Percentiles rank a stretch among this genome's conserved stretches.
phyloP scores from a whole-genome alignment of 1,139 yeast genomes.

The Diutina pseudorugosa region DNA sequence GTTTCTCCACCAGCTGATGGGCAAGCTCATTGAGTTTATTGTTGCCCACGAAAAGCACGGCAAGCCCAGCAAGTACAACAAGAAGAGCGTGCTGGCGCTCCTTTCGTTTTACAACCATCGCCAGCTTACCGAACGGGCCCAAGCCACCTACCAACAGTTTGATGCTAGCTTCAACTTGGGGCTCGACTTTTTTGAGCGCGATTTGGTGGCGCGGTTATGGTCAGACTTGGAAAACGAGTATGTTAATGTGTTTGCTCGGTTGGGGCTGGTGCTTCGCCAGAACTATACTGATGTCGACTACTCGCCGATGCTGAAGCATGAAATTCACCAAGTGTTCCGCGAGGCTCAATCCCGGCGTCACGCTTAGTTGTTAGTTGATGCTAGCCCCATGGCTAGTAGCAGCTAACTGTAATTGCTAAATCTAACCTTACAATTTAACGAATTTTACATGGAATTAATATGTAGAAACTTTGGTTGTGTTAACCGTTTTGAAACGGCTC shows the following conservation, averaged over 20 bases:
- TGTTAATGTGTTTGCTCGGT: conserved; percentile 23
- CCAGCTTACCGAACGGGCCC: conserved; percentile 46
- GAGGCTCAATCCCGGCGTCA: neutral
- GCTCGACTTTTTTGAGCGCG: conserved; percentile 32
- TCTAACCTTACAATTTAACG: too few species aligned
- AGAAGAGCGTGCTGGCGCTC: conserved; percentile 44
- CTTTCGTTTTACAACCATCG: conserved; percentile 42
- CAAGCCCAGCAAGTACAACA: conserved; percentile 52
- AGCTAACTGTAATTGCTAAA: too few species aligned
- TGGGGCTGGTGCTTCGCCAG: conserved; percentile 8
- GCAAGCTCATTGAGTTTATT: conserved; percentile 54
- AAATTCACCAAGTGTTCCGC: neutral
- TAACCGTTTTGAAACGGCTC: too few species aligned
- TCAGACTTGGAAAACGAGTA: conserved; percentile 26
- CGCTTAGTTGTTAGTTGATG: too few species aligned
- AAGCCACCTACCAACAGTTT: conserved; percentile 43
- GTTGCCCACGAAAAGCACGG: conserved; percentile 37
- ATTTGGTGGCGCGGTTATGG: conserved; percentile 34
- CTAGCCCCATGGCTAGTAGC: too few species aligned
- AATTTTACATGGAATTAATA: too few species aligned
- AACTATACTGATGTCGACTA: neutral
- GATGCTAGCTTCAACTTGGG: conserved; percentile 44
- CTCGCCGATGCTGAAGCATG: neutral
- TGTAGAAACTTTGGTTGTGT: too few species aligned
- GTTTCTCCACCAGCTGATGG: conserved; percentile 35